Percentiles rank a stretch among this genome's conserved stretches.
These are phyloP conservation scores for Corylus heterophylla DNA, from an alignment of 306 rosid genomes.

Conservation along the genomic window DNA sequence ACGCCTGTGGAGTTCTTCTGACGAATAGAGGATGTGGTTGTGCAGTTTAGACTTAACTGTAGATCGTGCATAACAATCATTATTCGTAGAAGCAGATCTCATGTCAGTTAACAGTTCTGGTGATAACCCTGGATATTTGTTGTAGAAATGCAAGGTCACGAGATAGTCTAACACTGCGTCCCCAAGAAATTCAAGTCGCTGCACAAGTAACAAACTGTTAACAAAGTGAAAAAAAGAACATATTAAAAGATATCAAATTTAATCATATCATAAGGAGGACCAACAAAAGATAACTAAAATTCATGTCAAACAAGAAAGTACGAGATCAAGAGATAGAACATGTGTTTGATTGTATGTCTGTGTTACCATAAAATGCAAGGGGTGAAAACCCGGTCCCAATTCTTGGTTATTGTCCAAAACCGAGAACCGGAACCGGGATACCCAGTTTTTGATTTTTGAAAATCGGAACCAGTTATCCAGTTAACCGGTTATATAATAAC, in stretches of 20 bases:
- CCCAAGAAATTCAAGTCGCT: slow-evolving; percentile 84
- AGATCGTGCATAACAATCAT: slow-evolving; percentile 68
- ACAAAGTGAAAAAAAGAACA: not conserved
- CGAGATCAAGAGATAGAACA: not conserved
- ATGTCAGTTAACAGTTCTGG: slow-evolving; percentile 70
- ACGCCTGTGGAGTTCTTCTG: slow-evolving; percentile 56
- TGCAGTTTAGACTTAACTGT: slow-evolving; percentile 62
- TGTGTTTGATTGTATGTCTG: not conserved
- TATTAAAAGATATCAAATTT: not conserved
- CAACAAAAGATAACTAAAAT: too few relatives aligned
- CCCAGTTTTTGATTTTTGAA: too few relatives aligned
- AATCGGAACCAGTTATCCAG: too few relatives aligned
- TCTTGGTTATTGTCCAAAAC: too few relatives aligned
- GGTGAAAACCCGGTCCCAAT: too few relatives aligned
- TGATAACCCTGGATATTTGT: slow-evolving; percentile 63
- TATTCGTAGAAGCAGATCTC: slow-evolving; percentile 79
- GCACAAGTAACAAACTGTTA: slow-evolving; percentile 31
- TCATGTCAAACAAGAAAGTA: too few relatives aligned
- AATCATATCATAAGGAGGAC: too few relatives aligned
- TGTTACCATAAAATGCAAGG: not conserved
- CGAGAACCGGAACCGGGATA: too few relatives aligned
- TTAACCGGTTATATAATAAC: too few relatives aligned
- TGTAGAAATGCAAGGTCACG: slow-evolving; percentile 52
- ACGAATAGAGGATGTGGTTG: slow-evolving; percentile 58
- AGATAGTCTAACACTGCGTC: slow-evolving; percentile 73